phyloP scores from a whole-genome alignment of 2,329 filamentous ascomycete genomes.

The Talaromyces sp. region DNA sequence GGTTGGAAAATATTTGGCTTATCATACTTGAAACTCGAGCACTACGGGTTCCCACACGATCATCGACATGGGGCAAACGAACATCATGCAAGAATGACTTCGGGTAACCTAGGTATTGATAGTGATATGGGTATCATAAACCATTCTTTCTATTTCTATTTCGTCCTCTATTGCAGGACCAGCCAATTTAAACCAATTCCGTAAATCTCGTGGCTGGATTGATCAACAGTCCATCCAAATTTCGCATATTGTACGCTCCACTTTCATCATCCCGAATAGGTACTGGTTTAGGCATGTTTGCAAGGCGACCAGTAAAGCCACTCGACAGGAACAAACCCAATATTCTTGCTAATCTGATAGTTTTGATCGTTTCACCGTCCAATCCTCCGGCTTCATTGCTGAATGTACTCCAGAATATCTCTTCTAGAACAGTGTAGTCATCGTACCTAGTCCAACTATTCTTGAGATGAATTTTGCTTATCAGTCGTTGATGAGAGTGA shows the following conservation, averaged over 20 bases:
- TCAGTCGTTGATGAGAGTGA: too few species aligned
- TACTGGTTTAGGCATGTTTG: constrained; percentile 27
- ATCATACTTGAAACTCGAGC: too few species aligned
- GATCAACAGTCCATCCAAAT: constrained; percentile 34
- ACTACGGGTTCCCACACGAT: too few species aligned
- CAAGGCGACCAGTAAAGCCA: constrained; percentile 37
- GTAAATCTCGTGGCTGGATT: constrained; percentile 25
- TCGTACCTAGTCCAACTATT: constrained; percentile 24
- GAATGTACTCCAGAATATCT: constrained; percentile 31
- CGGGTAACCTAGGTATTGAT: too few species aligned
- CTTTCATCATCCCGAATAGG: constrained; percentile 34
- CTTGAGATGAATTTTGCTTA: too few species aligned
- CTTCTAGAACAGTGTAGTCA: constrained; percentile 25
- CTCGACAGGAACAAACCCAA: constrained; percentile 28
- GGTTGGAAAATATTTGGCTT: too few species aligned
- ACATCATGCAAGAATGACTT: too few species aligned
- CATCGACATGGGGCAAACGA: too few species aligned
- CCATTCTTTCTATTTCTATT: too few species aligned
- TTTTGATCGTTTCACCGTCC: constrained; percentile 16
- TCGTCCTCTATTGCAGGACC: too few species aligned
- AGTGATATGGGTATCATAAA: too few species aligned
- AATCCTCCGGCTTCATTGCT: constrained; percentile 23
- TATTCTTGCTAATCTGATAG: constrained; percentile 28
- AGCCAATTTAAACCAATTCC: too few species aligned
- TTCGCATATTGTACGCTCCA: constrained; percentile 35